Evolutionary conservation across 306 rosid species (phyloP), one percentile per base, ranked within the genome.

Genomic region (Prunus mongolica): DNA sequence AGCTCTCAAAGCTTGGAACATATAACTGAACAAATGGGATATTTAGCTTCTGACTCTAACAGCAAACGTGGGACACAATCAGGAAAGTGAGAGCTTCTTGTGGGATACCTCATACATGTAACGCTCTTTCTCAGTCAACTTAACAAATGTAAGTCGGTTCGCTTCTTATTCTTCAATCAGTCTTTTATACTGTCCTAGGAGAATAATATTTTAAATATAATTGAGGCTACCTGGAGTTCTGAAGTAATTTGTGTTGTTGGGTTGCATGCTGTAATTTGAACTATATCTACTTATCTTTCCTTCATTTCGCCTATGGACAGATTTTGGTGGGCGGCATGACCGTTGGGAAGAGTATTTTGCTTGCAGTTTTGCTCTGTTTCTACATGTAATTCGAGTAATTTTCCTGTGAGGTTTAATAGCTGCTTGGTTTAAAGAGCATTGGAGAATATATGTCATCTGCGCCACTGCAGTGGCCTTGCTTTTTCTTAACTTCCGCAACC

Each of bases 1-100:
- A 71, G 77, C 65, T 22, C 76, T 41, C 80, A 71, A 30, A 71
- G 74, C 55, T 64, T 80, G 86, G 87, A 85, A 67, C 71, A 82
- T 67, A 75, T 82, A 66, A 79, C 88, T 6, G 79, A 82, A 81
- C 80, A 87, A 66, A 78, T 84, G 81, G 90, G 75, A 55, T 80
- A 74, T 58, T 38, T 80, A 79, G 76, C 77, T 67, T 81, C 89
- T 73, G 85, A 84, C 75, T 75, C 81, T n/a, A 78, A 84, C 80
- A 57, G 45, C 61, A 41, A 24, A 41, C 58, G 72, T 64, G 52
- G 54, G 57, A 47, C 67, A 41, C 76, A 34, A 79, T 46, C 49
- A 30, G 69, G 56, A 18, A 56, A 22, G 25, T 46, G 30, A 73
- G 56, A 45, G 45, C 46, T 19, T 73, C 6, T 27, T 2, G 30